These are phyloP conservation scores for Cryoendolithus antarcticus DNA, from an alignment of 2,329 filamentous ascomycete species.

Conservation along the genomic window DNA sequence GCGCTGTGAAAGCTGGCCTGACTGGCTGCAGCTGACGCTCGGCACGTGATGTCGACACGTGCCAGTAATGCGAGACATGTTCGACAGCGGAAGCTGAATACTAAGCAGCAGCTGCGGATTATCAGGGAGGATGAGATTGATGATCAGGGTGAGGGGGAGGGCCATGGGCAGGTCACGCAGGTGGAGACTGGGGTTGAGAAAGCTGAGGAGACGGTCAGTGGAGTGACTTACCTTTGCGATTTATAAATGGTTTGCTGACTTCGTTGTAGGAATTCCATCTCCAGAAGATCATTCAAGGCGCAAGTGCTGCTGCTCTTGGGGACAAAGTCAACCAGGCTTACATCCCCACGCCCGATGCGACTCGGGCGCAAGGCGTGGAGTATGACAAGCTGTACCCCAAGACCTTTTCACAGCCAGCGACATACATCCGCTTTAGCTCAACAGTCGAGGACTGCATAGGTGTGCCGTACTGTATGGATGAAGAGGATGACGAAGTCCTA, in stretches of 20 bases:
- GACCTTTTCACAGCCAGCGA: conserved; percentile 69
- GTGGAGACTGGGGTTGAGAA: conserved; percentile 96
- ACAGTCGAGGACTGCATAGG: conserved; percentile 93
- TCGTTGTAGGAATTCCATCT: conserved; percentile 70
- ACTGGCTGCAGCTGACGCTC: background rate
- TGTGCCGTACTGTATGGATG: conserved; percentile 86
- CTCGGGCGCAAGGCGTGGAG: conserved; percentile 49
- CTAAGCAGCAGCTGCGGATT: conserved; percentile 77
- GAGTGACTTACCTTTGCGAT: conserved; percentile 12
- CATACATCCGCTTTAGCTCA: conserved; percentile 95
- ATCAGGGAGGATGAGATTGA: conserved; percentile 87
- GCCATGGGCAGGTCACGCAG: conserved; percentile 66
- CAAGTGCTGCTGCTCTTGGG: conserved; percentile 40
- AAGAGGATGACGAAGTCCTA: conserved; percentile 77
- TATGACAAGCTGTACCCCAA: conserved; percentile 83
- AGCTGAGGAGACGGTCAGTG: conserved; percentile 89
- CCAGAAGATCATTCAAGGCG: conserved; percentile 65
- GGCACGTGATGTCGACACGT: conserved; percentile 4
- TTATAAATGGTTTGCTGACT: conserved; percentile 11
- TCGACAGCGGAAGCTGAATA: conserved; percentile 80
- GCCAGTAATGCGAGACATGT: conserved; percentile 25
- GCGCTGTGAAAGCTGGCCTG: too few species aligned
- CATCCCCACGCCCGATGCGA: conserved; percentile 56
- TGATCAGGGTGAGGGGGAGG: conserved; percentile 64
- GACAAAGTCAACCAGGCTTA: conserved; percentile 49